A percentile compares a stretch with the other conserved stretches of the same genome.
Conservation (phyloP, 2,329 filamentous ascomycete species). For the Alternaria burnsii region DNA sequence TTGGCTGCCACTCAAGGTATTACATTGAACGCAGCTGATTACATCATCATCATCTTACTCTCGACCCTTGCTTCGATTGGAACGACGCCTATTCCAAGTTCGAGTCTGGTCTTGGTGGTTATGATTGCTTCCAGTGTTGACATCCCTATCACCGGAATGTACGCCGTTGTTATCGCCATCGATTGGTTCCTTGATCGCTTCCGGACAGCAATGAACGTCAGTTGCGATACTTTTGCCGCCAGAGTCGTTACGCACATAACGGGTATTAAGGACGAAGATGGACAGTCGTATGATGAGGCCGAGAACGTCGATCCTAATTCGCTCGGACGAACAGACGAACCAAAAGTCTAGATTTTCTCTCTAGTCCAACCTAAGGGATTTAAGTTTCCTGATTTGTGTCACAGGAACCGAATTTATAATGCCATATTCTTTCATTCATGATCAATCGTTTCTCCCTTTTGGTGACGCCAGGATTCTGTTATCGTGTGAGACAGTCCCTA, state of each 20-base stretch:
- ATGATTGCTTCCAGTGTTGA: slow-evolving; percentile 61
- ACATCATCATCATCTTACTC: slow-evolving; percentile 60
- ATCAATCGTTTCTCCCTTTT: neutral
- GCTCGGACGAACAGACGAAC: slow-evolving; percentile 11
- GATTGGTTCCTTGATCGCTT: slow-evolving; percentile 67
- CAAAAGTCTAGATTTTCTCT: slow-evolving; percentile 6
- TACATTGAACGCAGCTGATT: slow-evolving; percentile 55
- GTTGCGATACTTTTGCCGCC: slow-evolving; percentile 60
- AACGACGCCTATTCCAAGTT: slow-evolving; percentile 63
- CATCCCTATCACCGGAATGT: slow-evolving; percentile 60
- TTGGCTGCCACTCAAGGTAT: slow-evolving; percentile 61
- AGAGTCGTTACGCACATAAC: slow-evolving; percentile 53
- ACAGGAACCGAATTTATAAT: neutral
- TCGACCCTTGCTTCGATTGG: slow-evolving; percentile 63
- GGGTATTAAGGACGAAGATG: slow-evolving; percentile 46
- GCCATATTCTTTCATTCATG: slow-evolving; percentile 1
- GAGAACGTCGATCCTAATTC: slow-evolving; percentile 16
- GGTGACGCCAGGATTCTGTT: neutral
- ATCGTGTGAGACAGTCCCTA: neutral
- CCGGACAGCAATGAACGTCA: slow-evolving; percentile 62
- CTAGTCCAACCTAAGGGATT: neutral
- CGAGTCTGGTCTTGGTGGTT: slow-evolving; percentile 61
- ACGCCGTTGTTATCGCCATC: slow-evolving; percentile 62
- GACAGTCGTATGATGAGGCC: slow-evolving; percentile 20
- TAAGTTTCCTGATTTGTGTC: neutral